Base-by-base conservation (phyloP, 2,329 filamentous ascomycete genomes). In the Beauveria medogensis region DNA sequence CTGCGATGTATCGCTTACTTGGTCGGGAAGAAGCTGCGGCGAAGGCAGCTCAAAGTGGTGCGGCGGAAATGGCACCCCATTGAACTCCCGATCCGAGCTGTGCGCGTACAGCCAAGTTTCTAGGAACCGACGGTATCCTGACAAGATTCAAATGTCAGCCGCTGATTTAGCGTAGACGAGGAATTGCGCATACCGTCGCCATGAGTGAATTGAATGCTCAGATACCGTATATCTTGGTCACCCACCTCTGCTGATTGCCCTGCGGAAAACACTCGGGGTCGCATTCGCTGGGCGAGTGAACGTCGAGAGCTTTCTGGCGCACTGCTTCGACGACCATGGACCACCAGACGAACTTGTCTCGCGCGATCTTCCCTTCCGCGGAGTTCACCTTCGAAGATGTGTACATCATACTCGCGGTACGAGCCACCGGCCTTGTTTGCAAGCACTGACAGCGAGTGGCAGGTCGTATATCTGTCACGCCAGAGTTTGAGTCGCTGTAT, bases 401-500 rank as follows among this genome's bases (percentile, higher is more conserved):
- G 74, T 10, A 81, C 72, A 40, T 76, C 70, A 63, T 79, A 82
- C 65, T 81, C 80, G 53, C 76, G 77, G 64, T 79, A 79, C 18
- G 73, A 72, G 6, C 77, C 71, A 53, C 79, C 75, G 8, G 70
- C 71, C 57, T 77, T 77, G 64, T 80, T 80, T 37, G 79, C 79
- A 59, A 77, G 76, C 20, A 82, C 69, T 9, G 77, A 78, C 37
- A 82, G 63, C 28, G 75, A 79, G 66, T 82, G 78, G 48, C 74
- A 76, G 3, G 75, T 76, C 14, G 76, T 77, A 59, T 79, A 76
- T 52, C 75, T 72, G 64, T 82, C 80, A 58, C 74, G 73, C 80
- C 80, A 82, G 28, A 82, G 69, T 69, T 82, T 82, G 63, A 82
- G 73, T 56, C 80, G 71, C 68, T 82, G 80, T 47, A 81, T 80